phyloP scores from a whole-genome alignment of 306 rosid species.

The Cajanus cajan region DNA sequence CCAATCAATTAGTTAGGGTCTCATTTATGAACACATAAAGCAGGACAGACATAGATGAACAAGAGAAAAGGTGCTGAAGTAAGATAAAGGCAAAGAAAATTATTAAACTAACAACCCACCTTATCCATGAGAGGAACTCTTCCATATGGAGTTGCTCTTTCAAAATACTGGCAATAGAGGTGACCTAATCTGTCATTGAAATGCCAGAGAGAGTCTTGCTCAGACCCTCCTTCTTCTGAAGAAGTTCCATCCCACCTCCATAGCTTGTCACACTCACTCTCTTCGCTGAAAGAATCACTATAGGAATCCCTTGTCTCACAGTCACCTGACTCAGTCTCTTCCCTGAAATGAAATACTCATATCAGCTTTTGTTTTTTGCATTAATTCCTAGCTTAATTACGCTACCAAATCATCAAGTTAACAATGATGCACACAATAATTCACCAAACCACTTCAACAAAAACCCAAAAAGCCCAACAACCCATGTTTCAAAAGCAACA shows the following conservation, averaged over 20 bases:
- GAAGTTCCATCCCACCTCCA: conserved; percentile 95
- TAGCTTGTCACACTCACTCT: conserved; percentile 80
- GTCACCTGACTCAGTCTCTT: conserved; percentile 73
- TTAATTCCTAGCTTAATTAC: background rate
- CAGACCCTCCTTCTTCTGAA: conserved; percentile 83
- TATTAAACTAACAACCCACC: conserved; percentile 40
- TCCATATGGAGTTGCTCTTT: conserved; percentile 91
- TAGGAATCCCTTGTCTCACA: conserved; percentile 81
- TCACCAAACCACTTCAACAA: conserved; percentile 1
- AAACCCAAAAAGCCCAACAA: background rate
- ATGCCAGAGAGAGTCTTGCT: conserved; percentile 57
- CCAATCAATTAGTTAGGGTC: conserved; percentile 11
- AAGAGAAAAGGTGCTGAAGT: background rate
- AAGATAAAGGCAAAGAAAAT: background rate
- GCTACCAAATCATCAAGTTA: background rate
- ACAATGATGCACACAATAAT: background rate
- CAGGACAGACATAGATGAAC: background rate
- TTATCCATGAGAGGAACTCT: conserved; percentile 95
- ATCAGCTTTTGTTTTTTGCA: background rate
- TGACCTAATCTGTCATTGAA: conserved; percentile 69
- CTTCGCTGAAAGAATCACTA: conserved; percentile 83
- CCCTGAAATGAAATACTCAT: conserved; percentile 48
- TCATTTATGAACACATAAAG: conserved; percentile 6
- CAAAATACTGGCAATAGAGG: conserved; percentile 80
- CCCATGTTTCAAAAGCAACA: conserved; percentile 25